phyloP scores from a whole-genome alignment of 169 alveolate species.

The Eimeria tenella region DNA sequence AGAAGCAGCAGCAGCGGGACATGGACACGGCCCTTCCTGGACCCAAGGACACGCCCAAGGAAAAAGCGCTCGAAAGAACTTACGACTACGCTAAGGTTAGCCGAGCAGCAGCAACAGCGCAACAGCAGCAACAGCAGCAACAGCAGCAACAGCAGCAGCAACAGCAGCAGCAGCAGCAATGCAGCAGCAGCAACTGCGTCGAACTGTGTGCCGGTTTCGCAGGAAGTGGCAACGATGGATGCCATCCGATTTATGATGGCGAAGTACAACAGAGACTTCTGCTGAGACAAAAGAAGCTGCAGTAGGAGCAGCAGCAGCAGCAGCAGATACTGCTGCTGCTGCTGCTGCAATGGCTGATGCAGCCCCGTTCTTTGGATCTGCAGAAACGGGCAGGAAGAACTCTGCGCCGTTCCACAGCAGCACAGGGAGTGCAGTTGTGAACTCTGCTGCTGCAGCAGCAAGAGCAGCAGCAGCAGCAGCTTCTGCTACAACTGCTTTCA shows the following conservation, averaged over 20 bases:
- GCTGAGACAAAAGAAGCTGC: neutral
- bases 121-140: neutral
- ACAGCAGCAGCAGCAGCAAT: constrained; percentile 8
- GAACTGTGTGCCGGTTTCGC: neutral
- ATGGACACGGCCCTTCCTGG: neutral
- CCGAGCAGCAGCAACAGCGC: neutral
- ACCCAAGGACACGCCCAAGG: constrained; percentile 52
- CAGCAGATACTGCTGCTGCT: too few relatives aligned
- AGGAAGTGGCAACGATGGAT: constrained; percentile 70
- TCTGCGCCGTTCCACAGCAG: too few relatives aligned
- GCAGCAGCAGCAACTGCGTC: neutral
- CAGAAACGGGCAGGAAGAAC: too few relatives aligned
- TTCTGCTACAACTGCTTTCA: neutral
- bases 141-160: neutral
- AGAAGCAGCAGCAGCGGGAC: constrained; percentile 38
- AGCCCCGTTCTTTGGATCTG: too few relatives aligned
- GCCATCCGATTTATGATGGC: constrained; percentile 56
- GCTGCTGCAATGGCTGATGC: too few relatives aligned
- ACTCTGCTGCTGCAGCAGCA: neutral
- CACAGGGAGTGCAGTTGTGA: neutral
- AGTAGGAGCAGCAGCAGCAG: too few relatives aligned
- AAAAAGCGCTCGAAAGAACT: constrained; percentile 46
- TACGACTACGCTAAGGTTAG: constrained; percentile 53
- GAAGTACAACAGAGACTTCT: constrained; percentile 43
- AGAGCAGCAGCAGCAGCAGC: neutral